These are phyloP conservation scores for Pseudonitzschia multistriata DNA, from an alignment of 108 stramenopile genomes.

Conservation along the genomic window DNA sequence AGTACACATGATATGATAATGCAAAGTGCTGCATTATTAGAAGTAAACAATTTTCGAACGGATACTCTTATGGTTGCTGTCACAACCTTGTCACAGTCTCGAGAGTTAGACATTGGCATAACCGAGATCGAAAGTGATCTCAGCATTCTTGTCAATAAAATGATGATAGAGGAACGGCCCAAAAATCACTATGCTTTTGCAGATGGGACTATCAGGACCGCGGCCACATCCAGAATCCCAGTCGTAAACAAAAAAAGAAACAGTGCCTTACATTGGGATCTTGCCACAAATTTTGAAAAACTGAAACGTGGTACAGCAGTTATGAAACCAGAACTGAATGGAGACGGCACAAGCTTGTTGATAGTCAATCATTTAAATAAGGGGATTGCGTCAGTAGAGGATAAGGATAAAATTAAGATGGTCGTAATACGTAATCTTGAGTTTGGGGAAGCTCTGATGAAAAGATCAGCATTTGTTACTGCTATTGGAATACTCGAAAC, in stretches of 20 bases:
- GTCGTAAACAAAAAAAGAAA: neutral
- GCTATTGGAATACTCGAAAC: neutral
- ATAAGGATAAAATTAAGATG: neutral
- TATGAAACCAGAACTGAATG: neutral
- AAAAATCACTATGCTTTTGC: neutral
- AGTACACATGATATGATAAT: slow-evolving; percentile 1
- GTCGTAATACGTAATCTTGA: neutral
- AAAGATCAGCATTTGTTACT: slow-evolving; percentile 7
- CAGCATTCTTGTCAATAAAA: neutral
- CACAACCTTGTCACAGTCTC: neutral
- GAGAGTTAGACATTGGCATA: neutral
- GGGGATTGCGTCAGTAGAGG: neutral
- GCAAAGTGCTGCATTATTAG: slow-evolving; percentile 16
- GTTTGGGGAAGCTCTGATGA: slow-evolving; percentile 1
- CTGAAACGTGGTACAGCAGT: neutral
- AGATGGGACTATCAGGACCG: neutral
- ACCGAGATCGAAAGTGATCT: neutral
- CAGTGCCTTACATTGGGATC: neutral
- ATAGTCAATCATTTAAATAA: slow-evolving; percentile 10
- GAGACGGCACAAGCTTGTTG: neutral
- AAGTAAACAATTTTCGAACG: neutral
- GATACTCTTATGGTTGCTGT: slow-evolving; percentile 2
- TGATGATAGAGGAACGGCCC: neutral
- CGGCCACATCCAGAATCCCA: neutral
- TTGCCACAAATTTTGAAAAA: neutral